phyloP scores from a whole-genome alignment of 2,329 filamentous ascomycete species.

The Dothiorella sarmentorum region DNA sequence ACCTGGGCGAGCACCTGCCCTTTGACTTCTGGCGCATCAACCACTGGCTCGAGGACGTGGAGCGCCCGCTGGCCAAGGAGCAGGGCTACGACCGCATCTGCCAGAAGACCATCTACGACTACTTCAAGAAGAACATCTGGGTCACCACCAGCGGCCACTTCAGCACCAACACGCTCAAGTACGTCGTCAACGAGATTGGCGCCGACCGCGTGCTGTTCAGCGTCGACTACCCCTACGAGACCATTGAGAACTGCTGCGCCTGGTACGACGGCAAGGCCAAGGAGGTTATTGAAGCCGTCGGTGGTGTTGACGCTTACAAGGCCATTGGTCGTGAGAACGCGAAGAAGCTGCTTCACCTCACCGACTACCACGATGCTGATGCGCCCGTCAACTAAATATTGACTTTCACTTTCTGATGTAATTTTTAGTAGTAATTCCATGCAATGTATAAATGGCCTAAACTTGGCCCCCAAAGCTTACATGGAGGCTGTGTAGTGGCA shows the following conservation, averaged over 20 bases:
- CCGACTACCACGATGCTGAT: constrained; percentile 25
- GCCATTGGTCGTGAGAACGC: constrained; percentile 48
- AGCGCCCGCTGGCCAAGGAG: constrained; percentile 43
- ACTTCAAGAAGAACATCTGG: constrained; percentile 56
- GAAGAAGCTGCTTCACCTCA: constrained; percentile 39
- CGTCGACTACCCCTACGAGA: constrained; percentile 54
- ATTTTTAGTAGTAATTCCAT: not conserved
- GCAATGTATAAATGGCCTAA: too few relatives aligned
- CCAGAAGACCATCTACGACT: constrained; percentile 49
- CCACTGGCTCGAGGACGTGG: constrained; percentile 54
- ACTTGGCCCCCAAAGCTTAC: not conserved
- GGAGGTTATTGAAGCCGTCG: constrained; percentile 32
- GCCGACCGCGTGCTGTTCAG: constrained; percentile 52
- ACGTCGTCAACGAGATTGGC: constrained; percentile 48
- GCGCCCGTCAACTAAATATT: constrained; percentile 13
- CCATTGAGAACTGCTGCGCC: constrained; percentile 40
- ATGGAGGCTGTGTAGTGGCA: not conserved
- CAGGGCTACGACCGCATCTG: constrained; percentile 33
- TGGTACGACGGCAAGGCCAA: constrained; percentile 44
- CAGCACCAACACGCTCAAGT: constrained; percentile 52
- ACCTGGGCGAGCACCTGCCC: constrained; percentile 50
- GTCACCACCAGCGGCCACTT: constrained; percentile 58
- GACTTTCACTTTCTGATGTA: not conserved
- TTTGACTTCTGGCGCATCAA: constrained; percentile 47
- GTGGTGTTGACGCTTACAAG: not conserved